Base-by-base conservation (phyloP, 192 early-diverging fungal species). In the Glomus cerebriforme region DNA sequence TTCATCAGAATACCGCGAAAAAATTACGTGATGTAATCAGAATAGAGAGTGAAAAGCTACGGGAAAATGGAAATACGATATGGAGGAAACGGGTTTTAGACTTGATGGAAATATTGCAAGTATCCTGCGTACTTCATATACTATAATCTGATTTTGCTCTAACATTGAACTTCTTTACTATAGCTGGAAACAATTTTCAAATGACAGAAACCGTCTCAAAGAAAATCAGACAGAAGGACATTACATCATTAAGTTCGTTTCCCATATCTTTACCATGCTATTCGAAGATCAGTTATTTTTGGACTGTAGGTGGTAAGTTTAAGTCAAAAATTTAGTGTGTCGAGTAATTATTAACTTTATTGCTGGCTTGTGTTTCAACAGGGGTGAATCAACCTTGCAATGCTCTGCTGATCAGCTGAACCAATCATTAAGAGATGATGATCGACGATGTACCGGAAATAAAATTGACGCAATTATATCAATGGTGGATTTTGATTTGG, bases 391-490 rank as follows among this genome's bases (percentile, higher is more conserved):
- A 15, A 59, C 49, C 7, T 73, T 73, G 27, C 54, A 13, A 12
- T 73, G 58, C 37, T 60, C 58, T 45, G 73, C 73, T 9, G 34
- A 37, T 63, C n/a, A 39, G 17, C 59, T 63, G 0, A 75, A 75
- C 24, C 37, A 39, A 7, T 75, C 74, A 63, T 26, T 75, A 64
- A 75, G 7, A 75, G 74, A 75, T 63, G 59, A 75, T 43, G 24
- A 75, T 63, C 17, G 74, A 75, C n/a, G 74, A 15, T 63, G 74
- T 27, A 39, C 58, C 9, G 59, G 74, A 3, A 75, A 75, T 64
- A 75, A 75, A 39, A 63, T 75, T 10, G 60, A 75, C 17, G 31
- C 74, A 64, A 63, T 75, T 2, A 58, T 75, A 2, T 34, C 58
- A 4, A 34, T 72, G 45, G 6, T 24, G 7, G 70, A 72, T 27